phyloP scores from a whole-genome alignment of 805 yeast genomes.

The Lipomyces kockii region DNA sequence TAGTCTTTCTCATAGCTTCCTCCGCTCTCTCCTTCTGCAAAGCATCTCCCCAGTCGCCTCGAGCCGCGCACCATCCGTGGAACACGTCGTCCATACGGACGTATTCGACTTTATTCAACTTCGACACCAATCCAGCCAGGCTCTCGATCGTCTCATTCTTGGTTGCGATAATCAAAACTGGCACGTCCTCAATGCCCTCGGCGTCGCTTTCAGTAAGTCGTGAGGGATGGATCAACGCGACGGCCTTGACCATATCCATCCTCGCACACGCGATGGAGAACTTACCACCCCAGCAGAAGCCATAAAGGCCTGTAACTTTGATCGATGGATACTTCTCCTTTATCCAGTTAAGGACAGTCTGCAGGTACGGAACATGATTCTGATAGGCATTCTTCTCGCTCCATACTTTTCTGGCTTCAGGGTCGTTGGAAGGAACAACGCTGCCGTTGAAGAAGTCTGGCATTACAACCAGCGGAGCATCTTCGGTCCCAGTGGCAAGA shows the following conservation, averaged over 20 bases:
- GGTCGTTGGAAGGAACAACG: slow-evolving; percentile 6
- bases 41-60: slow-evolving; percentile 31
- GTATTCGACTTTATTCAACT: slow-evolving; percentile 20
- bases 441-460: slow-evolving; percentile 35
- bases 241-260: slow-evolving; percentile 18
- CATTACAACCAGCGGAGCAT: slow-evolving; percentile 33
- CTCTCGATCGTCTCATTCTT: slow-evolving; percentile 26
- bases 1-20: slow-evolving; percentile 28
- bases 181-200: slow-evolving; percentile 30
- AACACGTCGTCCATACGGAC: slow-evolving; percentile 33
- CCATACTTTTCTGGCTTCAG: slow-evolving; percentile 21
- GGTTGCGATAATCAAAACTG: slow-evolving; percentile 29
- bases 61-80: slow-evolving; percentile 37
- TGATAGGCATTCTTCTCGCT: slow-evolving; percentile 11
- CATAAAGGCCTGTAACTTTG: slow-evolving; percentile 29
- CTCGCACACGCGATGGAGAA: slow-evolving; percentile 22
- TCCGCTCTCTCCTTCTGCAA: slow-evolving; percentile 32
- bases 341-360: slow-evolving; percentile 10
- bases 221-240: slow-evolving; percentile 34
- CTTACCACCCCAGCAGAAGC: slow-evolving; percentile 38
- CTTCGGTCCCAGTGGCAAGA: slow-evolving; percentile 19
- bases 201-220: slow-evolving; percentile 28
- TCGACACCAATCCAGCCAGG: slow-evolving; percentile 13
- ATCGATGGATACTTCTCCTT: slow-evolving; percentile 21
- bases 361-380: slow-evolving; percentile 18